Percentiles rank a stretch among this genome's conserved stretches.
These are phyloP conservation scores for Cadophora sp. DNA, from an alignment of 2,329 filamentous ascomycete species.

Conservation along the genomic window DNA sequence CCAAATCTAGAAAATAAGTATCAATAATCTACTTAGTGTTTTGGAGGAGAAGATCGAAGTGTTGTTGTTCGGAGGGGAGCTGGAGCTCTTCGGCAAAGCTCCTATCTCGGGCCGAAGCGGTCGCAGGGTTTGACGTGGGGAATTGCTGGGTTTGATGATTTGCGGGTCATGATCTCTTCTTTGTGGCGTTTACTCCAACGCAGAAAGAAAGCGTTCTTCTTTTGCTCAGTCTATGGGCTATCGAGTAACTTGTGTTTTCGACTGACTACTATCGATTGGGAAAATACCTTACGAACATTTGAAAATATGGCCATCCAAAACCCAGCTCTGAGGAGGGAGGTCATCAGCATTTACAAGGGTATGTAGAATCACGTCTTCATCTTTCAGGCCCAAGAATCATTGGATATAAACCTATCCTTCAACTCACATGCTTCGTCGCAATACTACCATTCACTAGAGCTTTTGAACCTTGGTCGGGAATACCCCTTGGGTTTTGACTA, in stretches of 20 bases:
- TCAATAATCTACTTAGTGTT: not conserved
- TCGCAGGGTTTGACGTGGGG: constrained; percentile 17
- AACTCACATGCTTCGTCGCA: not conserved
- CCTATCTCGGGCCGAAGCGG: constrained; percentile 26
- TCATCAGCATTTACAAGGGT: constrained; percentile 92
- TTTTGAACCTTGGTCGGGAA: constrained; percentile 82
- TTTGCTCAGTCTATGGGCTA: no score
- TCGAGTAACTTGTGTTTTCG: no score
- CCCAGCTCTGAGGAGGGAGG: constrained; percentile 70
- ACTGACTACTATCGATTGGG: no score
- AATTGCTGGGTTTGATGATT: not conserved
- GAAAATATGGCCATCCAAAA: constrained; percentile 24
- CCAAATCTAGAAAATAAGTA: not conserved
- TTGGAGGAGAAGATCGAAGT: not conserved
- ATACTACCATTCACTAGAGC: constrained; percentile 60
- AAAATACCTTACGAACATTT: not conserved
- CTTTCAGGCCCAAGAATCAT: no score
- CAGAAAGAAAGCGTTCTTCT: not conserved
- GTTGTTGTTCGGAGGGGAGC: constrained; percentile 16
- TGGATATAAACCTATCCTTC: not conserved
- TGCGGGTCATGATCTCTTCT: constrained; percentile 3
- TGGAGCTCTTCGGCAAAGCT: constrained; percentile 13
- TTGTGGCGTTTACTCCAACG: not conserved
- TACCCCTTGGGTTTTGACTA: constrained; percentile 87
- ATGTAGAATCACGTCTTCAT: constrained; percentile 13